Percentiles rank a stretch among this genome's conserved stretches.
Evolutionary conservation across 2,329 filamentous ascomycete species (phyloP).

Genomic region (Apiospora malaysiana): DNA sequence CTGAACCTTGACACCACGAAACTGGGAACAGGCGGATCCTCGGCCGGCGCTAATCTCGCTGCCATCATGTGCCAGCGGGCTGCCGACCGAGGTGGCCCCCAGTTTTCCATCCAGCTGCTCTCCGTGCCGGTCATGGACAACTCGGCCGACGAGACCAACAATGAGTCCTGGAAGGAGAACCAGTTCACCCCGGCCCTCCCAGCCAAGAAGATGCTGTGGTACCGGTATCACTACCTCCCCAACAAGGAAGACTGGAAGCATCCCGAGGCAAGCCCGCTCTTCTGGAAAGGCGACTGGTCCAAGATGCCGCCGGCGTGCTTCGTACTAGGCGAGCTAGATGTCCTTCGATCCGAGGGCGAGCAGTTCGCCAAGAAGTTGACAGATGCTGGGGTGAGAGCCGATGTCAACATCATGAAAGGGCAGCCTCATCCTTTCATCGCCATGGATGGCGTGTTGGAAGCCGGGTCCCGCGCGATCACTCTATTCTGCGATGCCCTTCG

Average conservation of each 20-base stretch:
- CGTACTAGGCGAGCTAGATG: conserved; percentile 61
- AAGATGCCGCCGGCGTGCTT: conserved; percentile 56
- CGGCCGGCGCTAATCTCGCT: conserved; percentile 59
- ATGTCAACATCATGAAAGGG: conserved; percentile 57
- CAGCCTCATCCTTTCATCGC: conserved; percentile 65
- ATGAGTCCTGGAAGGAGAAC: conserved; percentile 55
- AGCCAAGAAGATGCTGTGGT: conserved; percentile 65
- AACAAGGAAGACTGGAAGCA: conserved; percentile 50
- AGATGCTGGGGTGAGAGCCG: conserved; percentile 51
- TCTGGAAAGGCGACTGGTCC: conserved; percentile 56
- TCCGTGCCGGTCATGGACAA: conserved; percentile 65
- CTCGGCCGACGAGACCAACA: conserved; percentile 52
- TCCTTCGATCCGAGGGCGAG: conserved; percentile 60
- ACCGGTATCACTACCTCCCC: conserved; percentile 62
- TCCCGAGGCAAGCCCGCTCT: conserved; percentile 59
- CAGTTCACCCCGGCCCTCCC: conserved; percentile 58
- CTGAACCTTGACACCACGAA: conserved; percentile 49
- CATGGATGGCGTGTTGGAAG: conserved; percentile 61
- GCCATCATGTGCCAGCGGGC: conserved; percentile 59
- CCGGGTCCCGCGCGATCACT: conserved; percentile 56
- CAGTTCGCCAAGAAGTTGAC: conserved; percentile 55
- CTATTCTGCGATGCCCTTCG: conserved; percentile 42
- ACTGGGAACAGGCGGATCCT: conserved; percentile 56
- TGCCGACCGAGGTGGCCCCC: conserved; percentile 39
- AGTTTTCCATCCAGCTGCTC: conserved; percentile 56